Evolutionary conservation across 306 rosid genomes (phyloP).

Genomic region (Myrica gale): DNA sequence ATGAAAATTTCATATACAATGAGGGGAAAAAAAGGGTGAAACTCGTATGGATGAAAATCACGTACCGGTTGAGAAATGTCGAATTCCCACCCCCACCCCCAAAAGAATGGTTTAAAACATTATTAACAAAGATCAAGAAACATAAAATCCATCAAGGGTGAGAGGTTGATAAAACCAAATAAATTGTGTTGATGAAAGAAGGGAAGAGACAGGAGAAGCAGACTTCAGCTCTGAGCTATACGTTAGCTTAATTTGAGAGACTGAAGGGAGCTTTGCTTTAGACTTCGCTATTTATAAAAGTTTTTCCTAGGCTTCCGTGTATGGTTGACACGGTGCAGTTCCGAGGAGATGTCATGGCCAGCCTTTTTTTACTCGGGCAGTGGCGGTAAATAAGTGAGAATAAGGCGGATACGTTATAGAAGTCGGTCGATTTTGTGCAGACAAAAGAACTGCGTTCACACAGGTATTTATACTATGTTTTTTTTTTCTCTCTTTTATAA

Average conservation of each 20-base stretch:
- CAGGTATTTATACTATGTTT: too few relatives aligned
- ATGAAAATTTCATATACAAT: neutral
- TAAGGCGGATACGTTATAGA: too few relatives aligned
- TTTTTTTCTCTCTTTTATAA: too few relatives aligned
- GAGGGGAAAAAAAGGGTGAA: neutral
- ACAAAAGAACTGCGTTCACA: too few relatives aligned
- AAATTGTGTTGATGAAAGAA: neutral
- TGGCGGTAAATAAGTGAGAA: too few relatives aligned
- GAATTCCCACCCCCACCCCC: conserved; percentile 30
- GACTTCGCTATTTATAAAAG: too few relatives aligned
- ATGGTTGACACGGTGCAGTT: too few relatives aligned
- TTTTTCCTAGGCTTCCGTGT: too few relatives aligned
- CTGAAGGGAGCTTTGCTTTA: neutral
- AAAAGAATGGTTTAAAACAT: neutral
- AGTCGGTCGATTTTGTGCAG: too few relatives aligned
- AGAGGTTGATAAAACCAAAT: conserved; percentile 1
- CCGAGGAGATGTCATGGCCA: too few relatives aligned
- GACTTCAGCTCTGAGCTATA: too few relatives aligned
- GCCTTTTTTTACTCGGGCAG: too few relatives aligned
- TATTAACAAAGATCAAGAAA: conserved; percentile 35
- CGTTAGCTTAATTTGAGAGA: neutral
- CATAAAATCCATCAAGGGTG: conserved; percentile 24
- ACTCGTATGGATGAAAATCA: neutral
- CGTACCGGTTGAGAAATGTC: conserved; percentile 23
- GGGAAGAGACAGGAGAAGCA: neutral